Conservation (phyloP, 2,329 filamentous ascomycete genomes). For the Colletotrichum paranaense region DNA sequence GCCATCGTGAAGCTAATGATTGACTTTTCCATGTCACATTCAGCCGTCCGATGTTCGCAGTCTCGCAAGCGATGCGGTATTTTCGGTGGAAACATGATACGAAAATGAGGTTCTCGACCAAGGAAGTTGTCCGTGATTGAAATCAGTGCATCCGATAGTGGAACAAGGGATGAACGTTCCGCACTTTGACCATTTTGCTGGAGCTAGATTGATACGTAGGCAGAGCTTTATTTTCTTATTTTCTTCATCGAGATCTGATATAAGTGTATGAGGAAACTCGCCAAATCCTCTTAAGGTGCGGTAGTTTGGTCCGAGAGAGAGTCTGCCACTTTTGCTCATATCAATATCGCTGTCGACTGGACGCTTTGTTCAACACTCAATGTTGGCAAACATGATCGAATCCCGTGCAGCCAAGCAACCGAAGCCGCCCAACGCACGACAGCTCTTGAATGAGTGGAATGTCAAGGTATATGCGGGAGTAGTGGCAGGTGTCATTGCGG, state of each 20-base stretch:
- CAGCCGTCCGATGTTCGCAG: background rate
- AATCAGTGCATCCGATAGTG: background rate
- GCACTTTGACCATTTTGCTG: background rate
- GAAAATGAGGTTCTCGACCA: background rate
- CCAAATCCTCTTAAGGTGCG: background rate
- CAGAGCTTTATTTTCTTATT: background rate
- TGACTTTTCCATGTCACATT: background rate
- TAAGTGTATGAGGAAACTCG: background rate
- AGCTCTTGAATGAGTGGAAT: conserved; percentile 15
- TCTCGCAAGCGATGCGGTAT: background rate
- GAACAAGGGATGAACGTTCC: background rate
- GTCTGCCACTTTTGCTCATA: background rate
- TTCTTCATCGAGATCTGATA: background rate
- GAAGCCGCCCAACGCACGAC: conserved; percentile 13
- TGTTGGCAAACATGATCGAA: background rate
- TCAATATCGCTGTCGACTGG: background rate
- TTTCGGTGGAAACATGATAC: background rate
- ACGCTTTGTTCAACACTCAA: background rate
- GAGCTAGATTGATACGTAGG: background rate
- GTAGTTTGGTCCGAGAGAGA: background rate
- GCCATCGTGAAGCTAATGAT: background rate
- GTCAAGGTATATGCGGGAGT: background rate
- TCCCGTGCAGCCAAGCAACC: background rate
- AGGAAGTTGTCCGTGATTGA: background rate
- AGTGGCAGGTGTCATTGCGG: background rate